Percentiles rank a stretch among this genome's conserved stretches.
These are phyloP conservation scores for Incumbomyces lentus DNA, from an alignment of 2,329 filamentous ascomycete species.

Conservation along the genomic window DNA sequence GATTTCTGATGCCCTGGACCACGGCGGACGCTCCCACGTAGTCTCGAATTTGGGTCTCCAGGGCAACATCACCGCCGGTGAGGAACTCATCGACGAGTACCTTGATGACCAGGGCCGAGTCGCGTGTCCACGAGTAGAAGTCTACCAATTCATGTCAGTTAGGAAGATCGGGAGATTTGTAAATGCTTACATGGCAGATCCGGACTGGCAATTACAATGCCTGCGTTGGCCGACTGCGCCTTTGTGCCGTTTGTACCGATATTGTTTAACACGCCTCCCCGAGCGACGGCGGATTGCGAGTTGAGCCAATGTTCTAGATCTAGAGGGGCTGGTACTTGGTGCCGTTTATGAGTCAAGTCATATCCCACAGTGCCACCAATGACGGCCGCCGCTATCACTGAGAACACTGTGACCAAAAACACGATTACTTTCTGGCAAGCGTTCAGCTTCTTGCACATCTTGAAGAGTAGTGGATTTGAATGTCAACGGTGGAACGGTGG, in stretches of 20 bases:
- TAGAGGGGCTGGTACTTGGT: slow-evolving; percentile 12
- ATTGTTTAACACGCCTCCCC: slow-evolving; percentile 47
- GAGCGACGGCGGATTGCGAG: slow-evolving; percentile 37
- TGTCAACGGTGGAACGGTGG: too few species aligned
- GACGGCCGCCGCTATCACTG: too few species aligned
- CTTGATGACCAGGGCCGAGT: slow-evolving; percentile 64
- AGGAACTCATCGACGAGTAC: slow-evolving; percentile 58
- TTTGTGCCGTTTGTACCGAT: slow-evolving; percentile 40
- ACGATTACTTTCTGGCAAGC: too few species aligned
- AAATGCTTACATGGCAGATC: slow-evolving; percentile 37
- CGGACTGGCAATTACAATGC: slow-evolving; percentile 48
- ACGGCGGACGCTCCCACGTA: slow-evolving; percentile 57
- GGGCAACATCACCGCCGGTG: slow-evolving; percentile 48
- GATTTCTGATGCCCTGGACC: slow-evolving; percentile 57
- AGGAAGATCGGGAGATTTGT: background rate
- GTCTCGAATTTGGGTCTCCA: slow-evolving; percentile 56
- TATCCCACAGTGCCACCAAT: too few species aligned
- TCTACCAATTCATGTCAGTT: slow-evolving; percentile 25
- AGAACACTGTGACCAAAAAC: too few species aligned
- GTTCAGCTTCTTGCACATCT: too few species aligned
- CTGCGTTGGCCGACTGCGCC: slow-evolving; percentile 40
- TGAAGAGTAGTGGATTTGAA: too few species aligned
- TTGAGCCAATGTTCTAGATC: slow-evolving; percentile 30
- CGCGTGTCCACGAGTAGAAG: slow-evolving; percentile 68
- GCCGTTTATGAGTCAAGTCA: too few species aligned